phyloP scores from a whole-genome alignment of 345 rosid species.

The Boechera divaricarpa region DNA sequence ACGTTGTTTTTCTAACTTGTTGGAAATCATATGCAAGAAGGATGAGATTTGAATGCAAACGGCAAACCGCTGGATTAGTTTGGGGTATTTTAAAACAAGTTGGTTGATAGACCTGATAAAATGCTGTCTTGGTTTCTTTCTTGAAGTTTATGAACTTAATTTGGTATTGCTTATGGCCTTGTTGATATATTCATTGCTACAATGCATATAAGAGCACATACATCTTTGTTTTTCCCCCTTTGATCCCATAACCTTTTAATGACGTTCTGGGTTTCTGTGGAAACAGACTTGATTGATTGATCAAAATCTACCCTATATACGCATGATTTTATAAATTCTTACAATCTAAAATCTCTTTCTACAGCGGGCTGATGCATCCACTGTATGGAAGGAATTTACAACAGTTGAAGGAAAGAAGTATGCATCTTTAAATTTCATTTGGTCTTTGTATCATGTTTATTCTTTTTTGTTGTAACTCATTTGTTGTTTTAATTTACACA shows the following conservation, averaged over 20 bases:
- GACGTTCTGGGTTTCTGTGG: slow-evolving; percentile 23
- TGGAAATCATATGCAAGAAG: no score
- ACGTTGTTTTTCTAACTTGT: no score
- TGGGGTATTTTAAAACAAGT: no score
- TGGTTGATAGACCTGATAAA: no score
- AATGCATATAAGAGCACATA: no score
- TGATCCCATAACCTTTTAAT: not conserved
- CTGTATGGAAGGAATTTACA: slow-evolving; percentile 99
- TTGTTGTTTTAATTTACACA: slow-evolving; percentile 45
- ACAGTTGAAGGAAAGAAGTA: slow-evolving; percentile 90
- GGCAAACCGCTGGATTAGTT: no score
- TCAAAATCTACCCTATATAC: slow-evolving; percentile 10
- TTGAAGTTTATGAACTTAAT: no score
- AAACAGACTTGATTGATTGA: slow-evolving; percentile 4
- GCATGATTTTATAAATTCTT: slow-evolving; percentile 24
- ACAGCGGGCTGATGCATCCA: slow-evolving; percentile 98
- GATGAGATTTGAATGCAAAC: no score
- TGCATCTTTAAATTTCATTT: slow-evolving; percentile 36
- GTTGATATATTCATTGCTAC: no score
- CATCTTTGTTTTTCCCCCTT: no score
- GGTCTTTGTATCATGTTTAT: slow-evolving; percentile 28
- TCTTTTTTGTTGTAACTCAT: slow-evolving; percentile 15
- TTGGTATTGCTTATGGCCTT: no score
- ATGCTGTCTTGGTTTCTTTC: no score
- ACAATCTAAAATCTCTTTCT: slow-evolving; percentile 36